Conservation (phyloP, 176 grass and related monocot genomes). For the Cenchrus americanus region DNA sequence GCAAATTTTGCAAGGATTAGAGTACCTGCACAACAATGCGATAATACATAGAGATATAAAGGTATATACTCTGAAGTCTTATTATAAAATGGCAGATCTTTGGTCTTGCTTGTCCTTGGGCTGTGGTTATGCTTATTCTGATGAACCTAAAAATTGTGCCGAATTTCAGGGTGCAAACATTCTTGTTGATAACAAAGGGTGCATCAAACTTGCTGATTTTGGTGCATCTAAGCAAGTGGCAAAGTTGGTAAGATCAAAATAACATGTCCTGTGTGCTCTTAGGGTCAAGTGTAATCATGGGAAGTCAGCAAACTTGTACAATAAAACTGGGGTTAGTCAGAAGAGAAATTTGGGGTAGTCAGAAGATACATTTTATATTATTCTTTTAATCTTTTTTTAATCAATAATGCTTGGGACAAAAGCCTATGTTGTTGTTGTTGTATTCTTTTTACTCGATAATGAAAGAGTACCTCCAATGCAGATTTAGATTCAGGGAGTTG, state of each 20-base stretch:
- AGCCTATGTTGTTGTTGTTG: too few species aligned
- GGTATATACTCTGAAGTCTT: constrained; percentile 49
- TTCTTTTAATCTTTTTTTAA: neutral
- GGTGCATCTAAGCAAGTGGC: constrained; percentile 98
- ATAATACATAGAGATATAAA: constrained; percentile 99
- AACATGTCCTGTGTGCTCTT: constrained; percentile 19
- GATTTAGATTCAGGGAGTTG: constrained; percentile 3
- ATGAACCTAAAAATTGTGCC: constrained; percentile 10
- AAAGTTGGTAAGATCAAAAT: constrained; percentile 67
- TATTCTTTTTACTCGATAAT: too few species aligned
- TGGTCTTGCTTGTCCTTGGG: neutral
- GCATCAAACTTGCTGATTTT: constrained; percentile 99
- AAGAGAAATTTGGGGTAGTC: constrained; percentile 10
- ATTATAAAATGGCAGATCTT: constrained; percentile 5
- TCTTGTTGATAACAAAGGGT: constrained; percentile 99
- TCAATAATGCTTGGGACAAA: neutral
- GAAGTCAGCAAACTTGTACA: constrained; percentile 3
- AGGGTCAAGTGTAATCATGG: neutral
- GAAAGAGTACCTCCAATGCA: neutral
- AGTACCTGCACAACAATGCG: constrained; percentile 92
- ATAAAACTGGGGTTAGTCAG: constrained; percentile 7
- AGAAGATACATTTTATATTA: neutral
- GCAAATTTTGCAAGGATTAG: constrained; percentile 90
- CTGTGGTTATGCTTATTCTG: constrained; percentile 1
- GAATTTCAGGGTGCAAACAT: constrained; percentile 94